Evolutionary conservation across 2,329 filamentous ascomycete genomes (phyloP), one percentile per base, ranked within the genome.

Genomic region (Ophiocordyceps camponoti-leonardi): DNA sequence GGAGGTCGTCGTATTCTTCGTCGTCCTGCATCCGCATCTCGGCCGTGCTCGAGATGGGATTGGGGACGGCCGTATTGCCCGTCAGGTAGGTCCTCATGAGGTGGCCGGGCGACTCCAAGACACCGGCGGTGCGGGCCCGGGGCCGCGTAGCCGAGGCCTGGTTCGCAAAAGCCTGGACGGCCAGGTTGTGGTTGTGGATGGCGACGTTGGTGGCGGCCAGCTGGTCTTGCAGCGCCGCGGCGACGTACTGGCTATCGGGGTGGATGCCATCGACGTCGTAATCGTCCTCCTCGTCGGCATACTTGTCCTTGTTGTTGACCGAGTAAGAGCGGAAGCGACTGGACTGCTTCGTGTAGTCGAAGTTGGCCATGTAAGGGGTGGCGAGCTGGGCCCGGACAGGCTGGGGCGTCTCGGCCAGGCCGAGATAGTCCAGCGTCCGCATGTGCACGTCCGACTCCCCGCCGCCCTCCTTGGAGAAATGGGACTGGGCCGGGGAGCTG

Each of bases 261-360:
- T 64, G 63, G 45, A 75, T 58, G 47, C 66, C 58, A 20, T 71
- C 71, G 19, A 60, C 56, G 35, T 73, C 79, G 49, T 83, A 86
- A 49, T 87, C 83, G 23, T 87, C 82, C 45, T 93, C 88, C 42
- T 86, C 82, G 54, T 93, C 86, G 2, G 84, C 88, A 56, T 96
- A 96, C 61, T 92, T 93, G 61, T 96, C 90, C 64, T 94, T 95
- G 46, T 94, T 93, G 63, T 98, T 98, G 52, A 98, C 92, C 1
- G 92, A 98, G 62, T 95, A 96, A 2, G 92, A 98, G 42, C 92
- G 80, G 70, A 96, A 94, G 45, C 92, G 79, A 61, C 84, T 96
- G 41, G 81, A 73, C 54, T 84, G 83, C 58, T 81, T 82, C 52
- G 86, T 75, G 58, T 85, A 81, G 49, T 81, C 79, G 49, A 90